These are phyloP conservation scores for Saccharata proteae DNA, from an alignment of 2,329 filamentous ascomycete genomes.

Conservation along the genomic window DNA sequence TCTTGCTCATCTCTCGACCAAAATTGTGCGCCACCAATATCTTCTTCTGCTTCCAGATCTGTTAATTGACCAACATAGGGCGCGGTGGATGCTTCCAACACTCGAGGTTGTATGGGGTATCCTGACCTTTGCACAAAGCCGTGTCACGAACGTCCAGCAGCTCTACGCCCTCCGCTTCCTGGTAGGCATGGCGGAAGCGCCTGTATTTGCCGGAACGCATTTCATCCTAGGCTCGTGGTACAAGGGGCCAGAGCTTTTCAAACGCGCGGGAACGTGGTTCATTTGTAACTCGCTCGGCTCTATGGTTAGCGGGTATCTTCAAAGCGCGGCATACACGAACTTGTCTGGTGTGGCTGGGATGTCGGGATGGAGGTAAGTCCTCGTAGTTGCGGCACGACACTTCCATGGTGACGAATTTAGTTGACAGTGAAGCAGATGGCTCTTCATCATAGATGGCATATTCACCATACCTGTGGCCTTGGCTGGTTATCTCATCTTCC, in stretches of 20 bases:
- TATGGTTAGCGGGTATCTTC: conserved; percentile 48
- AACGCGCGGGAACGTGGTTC: conserved; percentile 44
- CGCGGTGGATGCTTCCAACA: conserved; percentile 25
- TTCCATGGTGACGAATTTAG: too few relatives aligned
- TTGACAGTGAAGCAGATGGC: too few relatives aligned
- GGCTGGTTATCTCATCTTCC: conserved; percentile 43
- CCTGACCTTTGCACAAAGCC: conserved; percentile 27
- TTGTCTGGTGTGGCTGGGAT: conserved; percentile 38
- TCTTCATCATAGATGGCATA: conserved; percentile 47
- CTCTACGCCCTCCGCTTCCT: conserved; percentile 29
- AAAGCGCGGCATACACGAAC: conserved; percentile 41
- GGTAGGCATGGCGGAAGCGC: conserved; percentile 23
- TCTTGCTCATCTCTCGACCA: conserved; percentile 24
- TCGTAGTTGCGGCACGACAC: too few relatives aligned
- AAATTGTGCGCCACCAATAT: conserved; percentile 13
- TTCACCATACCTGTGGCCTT: conserved; percentile 45
- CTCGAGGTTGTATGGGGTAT: conserved; percentile 31
- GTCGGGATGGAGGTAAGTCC: conserved; percentile 30
- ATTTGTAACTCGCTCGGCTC: conserved; percentile 39
- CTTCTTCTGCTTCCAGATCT: too few relatives aligned
- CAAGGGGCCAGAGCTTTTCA: conserved; percentile 35
- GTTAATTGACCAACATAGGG: conserved; percentile 8
- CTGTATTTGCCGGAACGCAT: conserved; percentile 24
- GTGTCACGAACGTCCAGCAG: conserved; percentile 25
- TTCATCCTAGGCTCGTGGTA: conserved; percentile 31